Evolutionary conservation across 805 yeast genomes (phyloP), one percentile per base, ranked within the genome.

Genomic region (Pachysolen tannophilus): DNA sequence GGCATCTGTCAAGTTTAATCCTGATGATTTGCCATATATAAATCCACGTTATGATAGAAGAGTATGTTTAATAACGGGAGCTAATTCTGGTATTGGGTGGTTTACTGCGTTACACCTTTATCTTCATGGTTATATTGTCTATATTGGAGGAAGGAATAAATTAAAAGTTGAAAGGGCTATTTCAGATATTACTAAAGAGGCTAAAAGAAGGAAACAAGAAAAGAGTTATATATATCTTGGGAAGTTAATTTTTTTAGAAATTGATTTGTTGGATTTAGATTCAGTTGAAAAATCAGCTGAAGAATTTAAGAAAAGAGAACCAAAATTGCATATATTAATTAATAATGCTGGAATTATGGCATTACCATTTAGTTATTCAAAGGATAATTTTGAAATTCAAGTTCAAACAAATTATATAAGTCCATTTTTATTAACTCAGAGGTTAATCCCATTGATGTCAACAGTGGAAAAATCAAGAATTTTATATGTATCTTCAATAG

Each of bases 331-430:
- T 52, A 55, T 84, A 16, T 61, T 85, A 23, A 67, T 85, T 30
- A 75, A 82, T 46, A 85, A 84, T 53, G 88, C 94, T 1, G 92
- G 94, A 2, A 74, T 80, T 5, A 78, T 82, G 76, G 87, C 82
- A 11, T 62, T 78, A n/a, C 90, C 94, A 0, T 76, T 62, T 52
- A 61, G 69, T 15, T 44, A 64, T 21, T 82, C 95, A 0, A 66
- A 61, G 24, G 86, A 81, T 46, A 75, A 75, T 3, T 82, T 82
- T 52, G 95, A 86, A 53, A 66, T 82, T 11, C 94, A 84, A 49
- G 58, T 83, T 39, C 94, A 83, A 48, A 78, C 87, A 2, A 82
- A 83, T 50, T 85, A 78, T 51, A 58, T 85, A 9, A 71, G 92
- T 0, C 94, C 83, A 36, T 82, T 82, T 43, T 58, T 85, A 14